Evolutionary conservation across 2,329 filamentous ascomycete species (phyloP).

Genomic region (Hymenotorrendiella dingleyae): DNA sequence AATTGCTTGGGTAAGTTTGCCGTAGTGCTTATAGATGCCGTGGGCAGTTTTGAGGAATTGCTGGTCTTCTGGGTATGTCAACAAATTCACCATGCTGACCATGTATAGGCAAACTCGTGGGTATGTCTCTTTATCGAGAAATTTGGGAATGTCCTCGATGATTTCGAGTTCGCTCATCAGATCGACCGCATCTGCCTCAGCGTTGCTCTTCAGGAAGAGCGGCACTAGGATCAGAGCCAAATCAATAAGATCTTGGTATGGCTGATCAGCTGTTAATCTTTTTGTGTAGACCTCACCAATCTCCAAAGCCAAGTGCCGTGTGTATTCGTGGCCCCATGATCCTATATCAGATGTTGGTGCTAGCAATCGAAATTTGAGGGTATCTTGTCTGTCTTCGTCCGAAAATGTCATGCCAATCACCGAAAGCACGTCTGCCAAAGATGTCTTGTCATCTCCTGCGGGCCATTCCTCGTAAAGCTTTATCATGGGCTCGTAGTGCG

Average conservation of each 20-base stretch:
- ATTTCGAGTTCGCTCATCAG: conserved; percentile 96
- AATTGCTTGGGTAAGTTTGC: conserved; percentile 89
- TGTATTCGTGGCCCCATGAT: conserved; percentile 98
- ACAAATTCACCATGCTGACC: conserved; percentile 96
- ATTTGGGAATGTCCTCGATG: conserved; percentile 83
- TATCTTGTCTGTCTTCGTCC: conserved; percentile 92
- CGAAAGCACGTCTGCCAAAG: conserved; percentile 89
- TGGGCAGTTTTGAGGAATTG: conserved; percentile 90
- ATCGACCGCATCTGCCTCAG: conserved; percentile 95
- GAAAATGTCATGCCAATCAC: conserved; percentile 99
- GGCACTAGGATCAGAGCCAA: conserved; percentile 82
- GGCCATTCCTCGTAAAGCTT: conserved; percentile 89
- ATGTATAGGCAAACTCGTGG: conserved; percentile 92
- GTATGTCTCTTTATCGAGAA: conserved; percentile 92
- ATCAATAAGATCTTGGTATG: conserved; percentile 76
- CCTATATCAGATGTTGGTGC: conserved; percentile 87
- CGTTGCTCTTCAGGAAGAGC: conserved; percentile 94
- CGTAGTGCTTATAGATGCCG: conserved; percentile 87
- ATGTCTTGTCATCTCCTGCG: conserved; percentile 75
- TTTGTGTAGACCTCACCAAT: conserved; percentile 92
- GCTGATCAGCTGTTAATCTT: conserved; percentile 77
- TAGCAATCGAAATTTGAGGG: conserved; percentile 88
- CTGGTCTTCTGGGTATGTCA: conserved; percentile 97
- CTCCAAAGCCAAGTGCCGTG: conserved; percentile 88
- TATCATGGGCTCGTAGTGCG: conserved; percentile 87